Conservation (phyloP, 2,329 filamentous ascomycete species). For the Hortaea werneckii region DNA sequence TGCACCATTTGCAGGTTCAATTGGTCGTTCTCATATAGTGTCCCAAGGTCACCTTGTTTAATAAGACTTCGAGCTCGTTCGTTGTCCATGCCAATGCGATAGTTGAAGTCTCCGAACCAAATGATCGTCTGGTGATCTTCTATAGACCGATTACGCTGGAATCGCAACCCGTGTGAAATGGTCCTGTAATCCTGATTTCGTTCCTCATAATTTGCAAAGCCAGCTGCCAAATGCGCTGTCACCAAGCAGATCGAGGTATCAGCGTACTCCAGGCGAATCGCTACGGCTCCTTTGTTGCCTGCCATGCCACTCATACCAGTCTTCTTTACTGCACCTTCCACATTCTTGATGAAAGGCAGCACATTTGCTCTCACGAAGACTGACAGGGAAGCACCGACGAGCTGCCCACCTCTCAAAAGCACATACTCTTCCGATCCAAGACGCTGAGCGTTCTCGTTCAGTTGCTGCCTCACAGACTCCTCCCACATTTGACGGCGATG, state of each 20-base stretch:
- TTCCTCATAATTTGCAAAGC: conserved; percentile 94
- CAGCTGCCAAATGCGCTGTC: conserved; percentile 90
- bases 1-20: conserved; percentile 95
- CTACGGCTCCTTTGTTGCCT: conserved; percentile 95
- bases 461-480: conserved; percentile 60
- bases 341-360: conserved; percentile 80
- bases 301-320: conserved; percentile 92
- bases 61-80: conserved; percentile 70
- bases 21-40: conserved; percentile 85
- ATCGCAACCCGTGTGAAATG: conserved; percentile 76
- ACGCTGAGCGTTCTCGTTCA: conserved; percentile 61
- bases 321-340: conserved; percentile 93
- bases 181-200: conserved; percentile 86
- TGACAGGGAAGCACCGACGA: conserved; percentile 86
- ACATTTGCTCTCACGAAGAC: conserved; percentile 77
- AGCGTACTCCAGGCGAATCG: conserved; percentile 88
- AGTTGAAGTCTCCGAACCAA: conserved; percentile 98
- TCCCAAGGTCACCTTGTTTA: conserved; percentile 60
- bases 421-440: conserved; percentile 72
- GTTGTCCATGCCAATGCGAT: conserved; percentile 76
- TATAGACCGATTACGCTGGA: conserved; percentile 83
- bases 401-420: conserved; percentile 77
- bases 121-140: conserved; percentile 86
- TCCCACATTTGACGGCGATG: conserved; percentile 81
- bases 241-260: conserved; percentile 91